A percentile compares a stretch with the other conserved stretches of the same genome.
Evolutionary conservation across 495 filamentous ascomycete species (phyloP).

Genomic region (Aspergillus steynii): DNA sequence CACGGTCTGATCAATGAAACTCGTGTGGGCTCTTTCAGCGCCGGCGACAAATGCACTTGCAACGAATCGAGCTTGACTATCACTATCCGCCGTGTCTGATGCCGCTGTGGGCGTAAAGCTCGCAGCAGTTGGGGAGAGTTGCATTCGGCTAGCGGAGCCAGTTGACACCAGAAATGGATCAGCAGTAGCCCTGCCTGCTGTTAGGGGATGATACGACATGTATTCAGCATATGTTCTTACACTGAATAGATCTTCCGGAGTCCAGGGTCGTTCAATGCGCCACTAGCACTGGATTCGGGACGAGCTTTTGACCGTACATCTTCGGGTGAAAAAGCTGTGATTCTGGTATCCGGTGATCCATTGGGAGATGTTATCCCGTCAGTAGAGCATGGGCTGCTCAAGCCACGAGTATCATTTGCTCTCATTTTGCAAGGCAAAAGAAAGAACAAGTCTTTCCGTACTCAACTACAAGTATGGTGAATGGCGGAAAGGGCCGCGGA

Average conservation of each 20-base stretch:
- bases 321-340: constrained; percentile 65
- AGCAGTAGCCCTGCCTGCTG: constrained; percentile 17
- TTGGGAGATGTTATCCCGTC: constrained; percentile 55
- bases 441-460: neutral
- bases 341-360: constrained; percentile 61
- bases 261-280: constrained; percentile 16
- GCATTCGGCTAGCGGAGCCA: constrained; percentile 18
- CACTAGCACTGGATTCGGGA: constrained; percentile 16
- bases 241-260: constrained; percentile 22
- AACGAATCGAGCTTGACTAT: constrained; percentile 1
- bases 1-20: constrained; percentile 5
- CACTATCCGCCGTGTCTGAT: constrained; percentile 8
- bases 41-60: neutral
- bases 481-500: neutral
- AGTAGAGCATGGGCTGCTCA: constrained; percentile 59
- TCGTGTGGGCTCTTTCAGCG: neutral
- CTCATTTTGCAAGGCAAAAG: constrained; percentile 21
- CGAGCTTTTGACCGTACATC: constrained; percentile 35
- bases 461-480: neutral
- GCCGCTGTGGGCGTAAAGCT: constrained; percentile 36
- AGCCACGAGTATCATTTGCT: constrained; percentile 24
- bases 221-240: constrained; percentile 15
- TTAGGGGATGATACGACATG: constrained; percentile 10
- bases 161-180: constrained; percentile 32
- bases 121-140: constrained; percentile 34